Evolutionary conservation across 495 filamentous ascomycete species (phyloP), one percentile per base, ranked within the genome.

Genomic region (Aspergillus bridgeri): DNA sequence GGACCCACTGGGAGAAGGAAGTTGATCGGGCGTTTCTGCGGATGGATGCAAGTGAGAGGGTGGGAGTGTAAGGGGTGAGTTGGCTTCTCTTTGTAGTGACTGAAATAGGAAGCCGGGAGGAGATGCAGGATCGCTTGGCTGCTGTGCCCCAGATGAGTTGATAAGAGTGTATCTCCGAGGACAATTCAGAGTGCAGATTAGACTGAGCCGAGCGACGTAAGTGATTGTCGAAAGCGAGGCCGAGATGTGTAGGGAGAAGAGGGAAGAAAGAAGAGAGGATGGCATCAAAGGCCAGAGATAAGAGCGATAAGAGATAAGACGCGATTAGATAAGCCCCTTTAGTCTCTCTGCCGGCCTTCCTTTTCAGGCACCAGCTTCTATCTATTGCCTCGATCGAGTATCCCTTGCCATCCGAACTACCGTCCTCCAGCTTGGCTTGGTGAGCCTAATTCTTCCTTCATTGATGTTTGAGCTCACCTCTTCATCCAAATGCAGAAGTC

Each of bases 1-100:
- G 84, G 65, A 93, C 86, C 61, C 78, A 90, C 56, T 96, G 90
- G 90, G 83, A 92, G 0, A 69, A 75, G 54, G 86, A 96, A 71
- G 90, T 96, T 23, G 66, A 76, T 55, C 89, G 83, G 61, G 92
- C 90, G 0, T 88, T 93, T 66, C 79, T 82, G 54, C 77, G 92
- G 59, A 86, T 96, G 79, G 90, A 94, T 59, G 67, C 75, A 3
- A 80, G 79, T 21, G 81, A 81, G 25, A 58, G 69, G 57, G 65
- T 75, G 42, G 82, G 84, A 60, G 61, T 60, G 52, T 72, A 75
- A 42, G 57, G 21, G 21, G 25, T 50, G 51, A 53, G 11, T 7
- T 11, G 4, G n/a, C 15, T 53, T 56, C 48, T 56, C 53, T 15
- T 18, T 48, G 43, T 19, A 48, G 54, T 57, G 42, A 7, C 53